Conservation (phyloP, 2,329 filamentous ascomycete genomes). For the Fulvia fulva region DNA sequence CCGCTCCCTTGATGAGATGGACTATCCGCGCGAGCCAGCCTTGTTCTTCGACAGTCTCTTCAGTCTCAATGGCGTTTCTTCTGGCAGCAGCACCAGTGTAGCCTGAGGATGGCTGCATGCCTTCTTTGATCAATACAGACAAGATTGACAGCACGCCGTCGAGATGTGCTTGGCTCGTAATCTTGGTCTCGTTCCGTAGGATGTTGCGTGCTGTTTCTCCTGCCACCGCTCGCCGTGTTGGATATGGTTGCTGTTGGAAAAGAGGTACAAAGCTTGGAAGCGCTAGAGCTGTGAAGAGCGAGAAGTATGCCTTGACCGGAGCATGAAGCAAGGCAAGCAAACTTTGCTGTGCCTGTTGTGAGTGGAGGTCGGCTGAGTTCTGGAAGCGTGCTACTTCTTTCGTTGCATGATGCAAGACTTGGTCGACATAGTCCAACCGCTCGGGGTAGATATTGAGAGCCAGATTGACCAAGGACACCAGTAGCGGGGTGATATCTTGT, state of each 20-base stretch:
- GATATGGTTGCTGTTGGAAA: constrained; percentile 86
- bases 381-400: constrained; percentile 82
- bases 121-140: constrained; percentile 89
- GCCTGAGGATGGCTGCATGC: constrained; percentile 72
- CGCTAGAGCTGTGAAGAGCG: constrained; percentile 92
- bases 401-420: constrained; percentile 83
- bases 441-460: constrained; percentile 95
- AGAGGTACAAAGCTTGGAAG: constrained; percentile 89
- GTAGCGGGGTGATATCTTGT: constrained; percentile 86
- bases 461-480: constrained; percentile 91
- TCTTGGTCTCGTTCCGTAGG: constrained; percentile 75
- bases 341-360: constrained; percentile 78
- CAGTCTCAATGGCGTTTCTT: constrained; percentile 76
- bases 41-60: constrained; percentile 97
- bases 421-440: constrained; percentile 88
- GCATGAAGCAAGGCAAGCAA: constrained; percentile 86
- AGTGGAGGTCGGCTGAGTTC: constrained; percentile 94
- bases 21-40: constrained; percentile 92
- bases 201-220: constrained; percentile 80
- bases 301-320: constrained; percentile 83
- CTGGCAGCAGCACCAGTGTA: constrained; percentile 76
- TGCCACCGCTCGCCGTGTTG: constrained; percentile 83
- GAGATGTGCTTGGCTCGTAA: constrained; percentile 72
- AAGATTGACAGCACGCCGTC: constrained; percentile 86
- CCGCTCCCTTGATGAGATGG: constrained; percentile 74